A percentile compares a stretch with the other conserved stretches of the same genome.
Evolutionary conservation across 805 yeast genomes (phyloP).

Genomic region (Yarrowia divulgata): DNA sequence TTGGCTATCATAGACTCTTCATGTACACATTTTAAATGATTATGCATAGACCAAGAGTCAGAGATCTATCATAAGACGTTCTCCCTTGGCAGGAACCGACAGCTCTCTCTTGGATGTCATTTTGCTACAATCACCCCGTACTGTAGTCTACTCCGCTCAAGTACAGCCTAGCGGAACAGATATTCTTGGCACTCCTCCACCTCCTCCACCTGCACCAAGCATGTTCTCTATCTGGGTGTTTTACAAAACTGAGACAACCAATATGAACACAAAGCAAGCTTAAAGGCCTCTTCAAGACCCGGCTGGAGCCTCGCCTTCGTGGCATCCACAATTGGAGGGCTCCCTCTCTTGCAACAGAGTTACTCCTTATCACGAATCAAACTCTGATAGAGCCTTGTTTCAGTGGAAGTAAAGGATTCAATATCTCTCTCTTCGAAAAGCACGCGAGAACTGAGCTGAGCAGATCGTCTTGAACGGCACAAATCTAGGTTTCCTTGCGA

Average conservation of each 20-base stretch:
- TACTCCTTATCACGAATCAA: constrained; percentile 14
- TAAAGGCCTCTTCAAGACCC: not conserved
- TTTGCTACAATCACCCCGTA: too few species aligned
- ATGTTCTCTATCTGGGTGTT: constrained; percentile 1
- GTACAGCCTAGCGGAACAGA: too few species aligned
- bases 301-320: not conserved
- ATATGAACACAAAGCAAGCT: not conserved
- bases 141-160: too few species aligned
- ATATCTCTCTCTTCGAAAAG: too few species aligned
- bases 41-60: too few species aligned
- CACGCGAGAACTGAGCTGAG: too few species aligned
- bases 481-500: constrained; percentile 1
- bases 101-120: not conserved
- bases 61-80: too few species aligned
- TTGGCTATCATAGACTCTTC: too few species aligned
- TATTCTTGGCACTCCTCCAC: constrained; percentile 17
- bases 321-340: not conserved
- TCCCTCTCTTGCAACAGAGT: constrained; percentile 23
- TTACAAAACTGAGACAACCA: not conserved
- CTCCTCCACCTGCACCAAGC: not conserved
- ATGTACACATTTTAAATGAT: too few species aligned
- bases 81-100: constrained; percentile 16
- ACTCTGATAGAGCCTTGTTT: not conserved
- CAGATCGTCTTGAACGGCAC: not conserved
- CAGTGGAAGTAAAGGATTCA: too few species aligned